A percentile compares a stretch with the other conserved stretches of the same genome.
phyloP scores from a whole-genome alignment of 2,329 filamentous ascomycete species.

The Ophiostoma piceae region DNA sequence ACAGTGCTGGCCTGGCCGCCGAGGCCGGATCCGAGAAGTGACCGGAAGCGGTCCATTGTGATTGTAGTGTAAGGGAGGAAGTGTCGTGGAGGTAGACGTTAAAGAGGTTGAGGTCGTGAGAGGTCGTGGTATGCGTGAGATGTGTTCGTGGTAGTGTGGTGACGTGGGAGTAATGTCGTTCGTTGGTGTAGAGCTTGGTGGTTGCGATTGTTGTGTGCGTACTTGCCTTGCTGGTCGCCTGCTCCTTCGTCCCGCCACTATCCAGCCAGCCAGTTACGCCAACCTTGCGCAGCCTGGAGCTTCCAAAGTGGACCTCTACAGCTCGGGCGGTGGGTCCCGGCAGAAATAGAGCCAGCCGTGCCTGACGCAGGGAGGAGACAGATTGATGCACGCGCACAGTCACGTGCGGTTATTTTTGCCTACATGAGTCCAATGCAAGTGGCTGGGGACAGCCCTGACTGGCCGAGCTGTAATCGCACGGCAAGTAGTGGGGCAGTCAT shows the following conservation, averaged over 20 bases:
- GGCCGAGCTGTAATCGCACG: conserved; percentile 17
- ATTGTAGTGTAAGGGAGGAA: conserved; percentile 21
- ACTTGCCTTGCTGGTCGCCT: neutral
- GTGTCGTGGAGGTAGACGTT: neutral
- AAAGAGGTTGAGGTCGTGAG: neutral
- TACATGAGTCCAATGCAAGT: neutral
- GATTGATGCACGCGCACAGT: neutral
- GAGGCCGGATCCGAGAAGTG: conserved; percentile 69
- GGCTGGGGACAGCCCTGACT: conserved; percentile 13
- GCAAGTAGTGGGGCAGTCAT: neutral
- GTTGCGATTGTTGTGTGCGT: conserved; percentile 14
- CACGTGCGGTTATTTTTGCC: conserved; percentile 21
- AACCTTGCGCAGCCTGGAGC: conserved; percentile 34
- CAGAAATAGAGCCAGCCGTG: conserved; percentile 21
- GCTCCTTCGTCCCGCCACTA: conserved; percentile 11
- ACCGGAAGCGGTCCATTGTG: conserved; percentile 84
- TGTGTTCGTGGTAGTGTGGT: neutral
- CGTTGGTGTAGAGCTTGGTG: conserved; percentile 11
- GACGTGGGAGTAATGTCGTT: neutral
- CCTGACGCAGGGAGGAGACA: neutral
- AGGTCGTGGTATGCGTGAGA: neutral
- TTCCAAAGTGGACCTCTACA: conserved; percentile 14
- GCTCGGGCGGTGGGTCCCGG: conserved; percentile 24
- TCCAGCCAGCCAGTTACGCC: conserved; percentile 29
- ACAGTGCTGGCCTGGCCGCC: conserved; percentile 57